Evolutionary conservation across 768 basidiomycete genomes (phyloP).

Genomic region (Trametes cinnabarina): DNA sequence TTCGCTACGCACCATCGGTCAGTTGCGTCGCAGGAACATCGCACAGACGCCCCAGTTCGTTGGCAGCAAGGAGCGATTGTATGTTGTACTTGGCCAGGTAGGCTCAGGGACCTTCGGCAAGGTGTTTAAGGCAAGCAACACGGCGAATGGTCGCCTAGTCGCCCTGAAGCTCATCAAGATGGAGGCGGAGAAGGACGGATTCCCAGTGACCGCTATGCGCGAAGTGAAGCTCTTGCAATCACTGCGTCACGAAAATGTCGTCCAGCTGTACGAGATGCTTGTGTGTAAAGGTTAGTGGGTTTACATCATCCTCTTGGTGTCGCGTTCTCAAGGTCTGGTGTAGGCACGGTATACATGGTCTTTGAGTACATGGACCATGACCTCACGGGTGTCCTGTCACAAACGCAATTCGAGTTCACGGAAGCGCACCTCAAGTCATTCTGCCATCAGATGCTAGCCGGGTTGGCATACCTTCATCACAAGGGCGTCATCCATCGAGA

Average conservation of each 20-base stretch:
- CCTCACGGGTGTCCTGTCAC: slow-evolving; percentile 89
- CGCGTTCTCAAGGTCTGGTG: slow-evolving; percentile 1
- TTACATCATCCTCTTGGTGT: not conserved
- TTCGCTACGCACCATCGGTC: slow-evolving; percentile 2
- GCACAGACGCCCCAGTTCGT: not conserved
- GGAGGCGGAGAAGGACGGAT: slow-evolving; percentile 97
- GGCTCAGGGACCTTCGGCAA: slow-evolving; percentile 99
- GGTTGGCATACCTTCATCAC: slow-evolving; percentile 92
- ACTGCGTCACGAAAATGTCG: slow-evolving; percentile 84
- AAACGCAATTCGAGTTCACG: slow-evolving; percentile 82
- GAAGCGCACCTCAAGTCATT: slow-evolving; percentile 93
- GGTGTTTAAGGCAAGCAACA: slow-evolving; percentile 93
- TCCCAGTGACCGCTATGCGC: slow-evolving; percentile 98
- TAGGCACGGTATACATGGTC: slow-evolving; percentile 98
- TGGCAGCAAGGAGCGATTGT: slow-evolving; percentile 51
- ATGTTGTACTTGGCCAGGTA: slow-evolving; percentile 86
- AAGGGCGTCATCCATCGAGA: slow-evolving; percentile 97
- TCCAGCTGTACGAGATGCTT: slow-evolving; percentile 96
- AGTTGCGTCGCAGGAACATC: slow-evolving; percentile 2
- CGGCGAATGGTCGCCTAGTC: slow-evolving; percentile 69
- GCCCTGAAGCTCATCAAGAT: slow-evolving; percentile 96
- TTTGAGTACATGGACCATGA: slow-evolving; percentile 99
- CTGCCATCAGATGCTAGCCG: slow-evolving; percentile 92
- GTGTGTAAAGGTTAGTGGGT: slow-evolving; percentile 79
- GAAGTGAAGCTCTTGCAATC: slow-evolving; percentile 98